These are phyloP conservation scores for Ogataea pilisensis DNA, from an alignment of 805 yeast genomes.

Conservation along the genomic window DNA sequence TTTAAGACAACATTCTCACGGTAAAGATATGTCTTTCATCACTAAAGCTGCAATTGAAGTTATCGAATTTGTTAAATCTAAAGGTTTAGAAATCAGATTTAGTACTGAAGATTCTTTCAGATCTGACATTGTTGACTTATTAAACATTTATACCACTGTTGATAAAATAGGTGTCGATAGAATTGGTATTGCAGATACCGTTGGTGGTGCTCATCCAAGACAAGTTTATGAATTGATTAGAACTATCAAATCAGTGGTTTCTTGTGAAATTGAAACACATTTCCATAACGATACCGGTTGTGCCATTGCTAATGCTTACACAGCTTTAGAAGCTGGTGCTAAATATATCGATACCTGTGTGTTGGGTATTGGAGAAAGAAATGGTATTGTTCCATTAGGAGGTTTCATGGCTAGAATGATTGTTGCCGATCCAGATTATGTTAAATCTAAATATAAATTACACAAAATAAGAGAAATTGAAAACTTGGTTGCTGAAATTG, in stretches of 20 bases:
- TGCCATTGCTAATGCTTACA: slow-evolving; percentile 60
- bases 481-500: slow-evolving; percentile 55
- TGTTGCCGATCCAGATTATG: slow-evolving; percentile 57
- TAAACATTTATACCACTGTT: slow-evolving; percentile 56
- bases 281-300: slow-evolving; percentile 64
- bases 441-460: slow-evolving; percentile 52
- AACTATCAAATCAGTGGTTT: slow-evolving; percentile 52
- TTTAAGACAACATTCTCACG: slow-evolving; percentile 53
- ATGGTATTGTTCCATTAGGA: slow-evolving; percentile 59
- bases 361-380: slow-evolving; percentile 61
- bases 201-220: slow-evolving; percentile 62
- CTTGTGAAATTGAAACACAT: slow-evolving; percentile 58
- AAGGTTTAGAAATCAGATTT: slow-evolving; percentile 56
- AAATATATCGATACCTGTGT: slow-evolving; percentile 55
- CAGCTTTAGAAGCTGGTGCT: slow-evolving; percentile 62
- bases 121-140: slow-evolving; percentile 55
- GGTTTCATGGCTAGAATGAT: slow-evolving; percentile 63
- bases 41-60: slow-evolving; percentile 56
- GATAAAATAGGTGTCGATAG: slow-evolving; percentile 59
- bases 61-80: slow-evolving; percentile 55
- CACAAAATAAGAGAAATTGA: slow-evolving; percentile 54
- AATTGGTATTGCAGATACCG: slow-evolving; percentile 62
- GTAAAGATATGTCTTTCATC: slow-evolving; percentile 58
- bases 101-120: slow-evolving; percentile 58
- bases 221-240: slow-evolving; percentile 58